Percentiles rank a stretch among this genome's conserved stretches.
Conservation (phyloP, 768 basidiomycete species). For the Macrolepiota fuliginosa region DNA sequence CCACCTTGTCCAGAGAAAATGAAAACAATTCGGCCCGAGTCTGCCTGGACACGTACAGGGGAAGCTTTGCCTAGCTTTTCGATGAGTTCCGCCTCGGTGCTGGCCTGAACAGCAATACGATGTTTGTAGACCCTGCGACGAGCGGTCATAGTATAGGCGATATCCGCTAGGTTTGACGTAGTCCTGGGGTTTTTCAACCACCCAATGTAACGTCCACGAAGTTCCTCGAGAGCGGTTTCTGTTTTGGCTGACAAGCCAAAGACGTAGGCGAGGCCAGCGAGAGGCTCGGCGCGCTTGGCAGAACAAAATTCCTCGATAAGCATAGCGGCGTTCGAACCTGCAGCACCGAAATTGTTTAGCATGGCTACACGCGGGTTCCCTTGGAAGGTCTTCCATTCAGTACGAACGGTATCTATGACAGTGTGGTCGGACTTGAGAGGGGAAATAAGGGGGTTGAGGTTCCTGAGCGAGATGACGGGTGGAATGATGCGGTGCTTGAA, state of each 20-base stretch:
- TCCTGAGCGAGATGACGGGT: conserved; percentile 54
- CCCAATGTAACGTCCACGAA: conserved; percentile 44
- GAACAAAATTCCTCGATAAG: conserved; percentile 49
- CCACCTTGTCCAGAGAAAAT: conserved; percentile 76
- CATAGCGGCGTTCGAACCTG: conserved; percentile 68
- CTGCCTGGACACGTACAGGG: conserved; percentile 26
- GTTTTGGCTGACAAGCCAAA: conserved; percentile 68
- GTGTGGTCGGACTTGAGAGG: conserved; percentile 47
- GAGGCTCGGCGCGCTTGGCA: neutral
- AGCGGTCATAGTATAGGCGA: conserved; percentile 69
- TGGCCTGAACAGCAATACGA: conserved; percentile 49
- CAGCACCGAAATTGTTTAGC: conserved; percentile 76
- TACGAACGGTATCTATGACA: conserved; percentile 41
- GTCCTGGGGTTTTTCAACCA: conserved; percentile 39
- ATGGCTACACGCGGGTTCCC: conserved; percentile 47
- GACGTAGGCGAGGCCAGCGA: conserved; percentile 29
- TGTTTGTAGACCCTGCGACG: conserved; percentile 55
- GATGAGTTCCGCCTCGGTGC: conserved; percentile 42
- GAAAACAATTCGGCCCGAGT: conserved; percentile 44
- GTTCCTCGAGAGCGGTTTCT: conserved; percentile 37
- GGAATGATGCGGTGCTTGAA: conserved; percentile 56
- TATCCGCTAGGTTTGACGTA: conserved; percentile 34
- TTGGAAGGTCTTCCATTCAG: conserved; percentile 40
- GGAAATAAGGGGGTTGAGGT: conserved; percentile 55
- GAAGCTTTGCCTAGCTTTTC: conserved; percentile 37